Evolutionary conservation across 192 early-diverging fungal species (phyloP), one percentile per base, ranked within the genome.

Genomic region (Podochytrium sp.): DNA sequence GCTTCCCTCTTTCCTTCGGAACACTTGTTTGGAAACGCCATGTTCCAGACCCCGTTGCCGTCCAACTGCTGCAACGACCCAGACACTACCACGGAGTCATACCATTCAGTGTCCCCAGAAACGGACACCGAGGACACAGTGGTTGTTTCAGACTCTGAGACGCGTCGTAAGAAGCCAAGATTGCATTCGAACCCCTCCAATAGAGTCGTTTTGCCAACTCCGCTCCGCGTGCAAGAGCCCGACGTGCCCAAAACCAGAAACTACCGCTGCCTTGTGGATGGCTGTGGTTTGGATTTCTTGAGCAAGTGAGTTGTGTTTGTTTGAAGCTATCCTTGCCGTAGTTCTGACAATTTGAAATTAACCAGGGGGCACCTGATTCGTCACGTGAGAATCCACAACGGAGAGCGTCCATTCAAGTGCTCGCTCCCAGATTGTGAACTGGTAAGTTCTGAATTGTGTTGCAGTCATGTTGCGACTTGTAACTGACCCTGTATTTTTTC

Each of bases 321-420:
- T 40, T 40, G 30, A 23, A 23, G 52, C n/a, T 47, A 16, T 27
- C 20, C 4, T 1, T 10, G 33, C 35, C 20, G 38, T 33, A 12
- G 38, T 34, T n/a, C 34, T 34, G 35, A 34, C 39, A 61, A 33
- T 27, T 27, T 61, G 30, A 27, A 12, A n/a, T 34, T 40, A 7
- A 34, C 5, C 20, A 61, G 59, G 59, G 68, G 68, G 6, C 68
- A 70, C 33, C 34, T 70, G 6, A 70, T 70, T 35, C 16, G 68
- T n/a, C 68, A 70, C 38, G 30, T 25, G 18, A 12, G 68, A 23
- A 59, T 58, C 10, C 68, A 70, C 58, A 70, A 47, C 25, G 68
- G 68, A 20, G 68, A 56, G 34, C 12, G 68, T 4, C 68, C 68
- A 20, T 70, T 62, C 52, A 70, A 56, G 33, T 70, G 68, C 52